Evolutionary conservation across 23 red algal genomes (phyloP).

Genomic region (Chondrus crispus): DNA sequence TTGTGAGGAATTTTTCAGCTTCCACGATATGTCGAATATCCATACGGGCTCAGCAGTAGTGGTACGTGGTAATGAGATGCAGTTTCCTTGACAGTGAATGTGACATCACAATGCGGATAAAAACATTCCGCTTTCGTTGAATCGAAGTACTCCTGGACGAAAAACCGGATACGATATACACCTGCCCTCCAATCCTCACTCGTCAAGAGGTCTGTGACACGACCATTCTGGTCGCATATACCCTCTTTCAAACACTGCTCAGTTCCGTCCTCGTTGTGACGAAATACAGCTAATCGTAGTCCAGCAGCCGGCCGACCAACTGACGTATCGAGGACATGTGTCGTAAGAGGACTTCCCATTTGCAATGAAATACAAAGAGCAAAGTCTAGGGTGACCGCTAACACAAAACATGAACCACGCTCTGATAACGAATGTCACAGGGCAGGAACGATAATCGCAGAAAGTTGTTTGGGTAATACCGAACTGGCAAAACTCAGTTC

Average conservation of each 20-base stretch:
- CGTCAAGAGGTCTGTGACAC: conserved; percentile 50
- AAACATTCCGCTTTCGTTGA: conserved; percentile 49
- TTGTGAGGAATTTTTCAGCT: background rate
- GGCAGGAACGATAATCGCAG: no score
- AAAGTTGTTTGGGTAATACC: no score
- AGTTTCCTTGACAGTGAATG: conserved; percentile 53
- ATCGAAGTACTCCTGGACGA: conserved; percentile 52
- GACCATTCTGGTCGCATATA: conserved; percentile 42
- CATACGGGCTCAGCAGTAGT: conserved; percentile 73
- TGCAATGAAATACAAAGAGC: background rate
- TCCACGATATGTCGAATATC: conserved; percentile 87
- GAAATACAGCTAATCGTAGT: conserved; percentile 26
- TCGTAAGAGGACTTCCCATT: conserved; percentile 53
- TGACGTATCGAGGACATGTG: conserved; percentile 77
- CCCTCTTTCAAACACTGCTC: background rate
- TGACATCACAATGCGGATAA: conserved; percentile 78
- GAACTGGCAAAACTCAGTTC: no score
- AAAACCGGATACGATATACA: conserved; percentile 67
- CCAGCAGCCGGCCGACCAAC: conserved; percentile 56
- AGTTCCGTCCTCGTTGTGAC: background rate
- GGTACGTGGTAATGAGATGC: conserved; percentile 79
- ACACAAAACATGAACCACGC: background rate
- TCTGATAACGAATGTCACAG: no score
- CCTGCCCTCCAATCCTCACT: conserved; percentile 19
- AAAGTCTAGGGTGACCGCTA: background rate